phyloP scores from a whole-genome alignment of 2,329 filamentous ascomycete genomes.

The Microsporum canis region DNA sequence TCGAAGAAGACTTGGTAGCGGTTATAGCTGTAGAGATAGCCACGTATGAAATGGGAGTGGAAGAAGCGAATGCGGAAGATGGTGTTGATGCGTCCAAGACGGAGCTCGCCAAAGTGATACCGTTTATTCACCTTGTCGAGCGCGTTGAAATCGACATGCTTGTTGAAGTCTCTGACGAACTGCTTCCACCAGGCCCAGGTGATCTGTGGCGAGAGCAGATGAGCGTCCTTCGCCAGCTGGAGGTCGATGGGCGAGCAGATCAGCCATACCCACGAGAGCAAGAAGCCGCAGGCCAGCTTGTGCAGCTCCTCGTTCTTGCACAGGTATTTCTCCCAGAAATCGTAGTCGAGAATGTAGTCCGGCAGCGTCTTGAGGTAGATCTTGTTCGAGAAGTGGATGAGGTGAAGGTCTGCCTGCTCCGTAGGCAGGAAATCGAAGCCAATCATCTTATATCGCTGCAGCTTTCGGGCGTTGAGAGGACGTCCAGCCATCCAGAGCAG shows the following conservation, averaged over 20 bases:
- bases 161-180: slow-evolving; percentile 24
- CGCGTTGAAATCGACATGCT: slow-evolving; percentile 21
- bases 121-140: slow-evolving; percentile 26
- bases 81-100: slow-evolving; percentile 36
- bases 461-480: slow-evolving; percentile 16
- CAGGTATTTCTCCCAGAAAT: slow-evolving; percentile 18
- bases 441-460: slow-evolving; percentile 19
- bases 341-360: slow-evolving; percentile 16
- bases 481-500: slow-evolving; percentile 21
- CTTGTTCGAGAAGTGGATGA: slow-evolving; percentile 16
- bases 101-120: slow-evolving; percentile 37
- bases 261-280: slow-evolving; percentile 34
- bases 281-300: slow-evolving; percentile 26
- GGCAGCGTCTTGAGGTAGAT: slow-evolving; percentile 24
- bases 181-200: slow-evolving; percentile 32
- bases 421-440: slow-evolving; percentile 17
- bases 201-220: slow-evolving; percentile 25
- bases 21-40: slow-evolving; percentile 22
- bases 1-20: slow-evolving; percentile 35
- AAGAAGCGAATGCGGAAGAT: slow-evolving; percentile 27
- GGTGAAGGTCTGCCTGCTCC: slow-evolving; percentile 20
- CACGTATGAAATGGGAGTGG: slow-evolving; percentile 20
- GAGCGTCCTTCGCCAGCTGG: slow-evolving; percentile 22
- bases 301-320: slow-evolving; percentile 18
- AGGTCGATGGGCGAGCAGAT: slow-evolving; percentile 32